Evolutionary conservation across 2,329 filamentous ascomycete species (phyloP), one percentile per base, ranked within the genome.

Genomic region (Trichoderma atrobrunneum): DNA sequence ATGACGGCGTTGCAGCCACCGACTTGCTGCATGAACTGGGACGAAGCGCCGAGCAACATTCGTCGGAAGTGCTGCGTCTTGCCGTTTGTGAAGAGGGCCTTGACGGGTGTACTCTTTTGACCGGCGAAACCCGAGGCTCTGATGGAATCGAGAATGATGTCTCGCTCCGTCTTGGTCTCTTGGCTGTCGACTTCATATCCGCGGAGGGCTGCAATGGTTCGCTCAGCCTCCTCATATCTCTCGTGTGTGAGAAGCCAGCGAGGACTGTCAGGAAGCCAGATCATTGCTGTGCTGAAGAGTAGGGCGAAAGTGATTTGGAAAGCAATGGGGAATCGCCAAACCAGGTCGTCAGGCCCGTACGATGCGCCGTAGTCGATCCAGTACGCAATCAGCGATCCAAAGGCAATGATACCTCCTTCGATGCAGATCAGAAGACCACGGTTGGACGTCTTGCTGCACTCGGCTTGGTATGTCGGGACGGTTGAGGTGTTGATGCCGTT

Each of bases 21-120:
- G 8, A 90, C 81, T 74, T 91, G 89, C 77, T 91, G 89, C 84
- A 90, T 88, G 57, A 91, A 82, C 78, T 91, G 89, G 6, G 85
- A 85, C 10, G 84, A 86, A 0, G 87, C 84, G 3, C 89, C 89
- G 7, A 92, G 84, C 68, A 91, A 74, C 85, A 91, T 89, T 39
- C 90, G 85, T 8, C 89, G 86, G 81, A 90, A 87, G 77, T 91
- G 89, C 80, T 92, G 89, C 0, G 88, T 90, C 81, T 89, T 90
- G 73, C 89, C 89, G 63, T 85, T 84, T 1, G 88, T 90, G 76
- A 90, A 85, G 2, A 91, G 83, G 1, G 87, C 85, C 74, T 85
- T 87, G 78, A 87, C 78, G 0, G 84, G 84, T 0, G 84, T 86
- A 74, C 79, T 82, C 82, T 84, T 84, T 54, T 82, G 80, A 54